Percentiles rank a stretch among this genome's conserved stretches.
Evolutionary conservation across 805 yeast genomes (phyloP).

Genomic region (Metschnikowia vanudenii): DNA sequence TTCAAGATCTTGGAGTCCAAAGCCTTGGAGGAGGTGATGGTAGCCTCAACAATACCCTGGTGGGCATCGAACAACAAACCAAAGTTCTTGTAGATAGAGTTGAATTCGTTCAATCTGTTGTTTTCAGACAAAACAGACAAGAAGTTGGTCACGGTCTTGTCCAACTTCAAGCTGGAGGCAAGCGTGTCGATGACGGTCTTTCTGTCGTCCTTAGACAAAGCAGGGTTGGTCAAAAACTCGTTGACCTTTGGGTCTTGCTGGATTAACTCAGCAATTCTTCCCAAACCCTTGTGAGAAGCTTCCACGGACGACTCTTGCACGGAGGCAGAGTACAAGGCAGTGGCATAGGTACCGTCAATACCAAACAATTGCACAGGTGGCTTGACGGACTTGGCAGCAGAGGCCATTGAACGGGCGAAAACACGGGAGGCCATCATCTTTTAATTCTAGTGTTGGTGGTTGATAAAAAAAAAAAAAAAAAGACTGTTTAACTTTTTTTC

Average conservation of each 20-base stretch:
- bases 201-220: conserved; percentile 76
- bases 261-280: conserved; percentile 53
- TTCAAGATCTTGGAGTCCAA: conserved; percentile 77
- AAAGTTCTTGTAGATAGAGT: conserved; percentile 67
- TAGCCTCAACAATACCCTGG: conserved; percentile 90
- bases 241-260: conserved; percentile 61
- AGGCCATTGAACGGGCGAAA: conserved; percentile 69
- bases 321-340: conserved; percentile 90
- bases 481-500: neutral
- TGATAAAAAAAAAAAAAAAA: conserved; percentile 1
- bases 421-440: conserved; percentile 57
- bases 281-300: conserved; percentile 64
- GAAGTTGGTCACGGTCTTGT: conserved; percentile 74
- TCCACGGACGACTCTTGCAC: conserved; percentile 76
- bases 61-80: conserved; percentile 79
- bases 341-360: conserved; percentile 94
- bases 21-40: conserved; percentile 82
- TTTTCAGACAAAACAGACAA: conserved; percentile 86
- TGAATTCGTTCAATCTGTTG: conserved; percentile 80
- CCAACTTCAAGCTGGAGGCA: conserved; percentile 48
- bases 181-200: conserved; percentile 63
- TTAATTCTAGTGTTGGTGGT: neutral
- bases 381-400: conserved; percentile 63
- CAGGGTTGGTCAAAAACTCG: conserved; percentile 73
- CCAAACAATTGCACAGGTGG: conserved; percentile 95